Evolutionary conservation across 768 basidiomycete genomes (phyloP).

Genomic region (Calvatia gigantea): DNA sequence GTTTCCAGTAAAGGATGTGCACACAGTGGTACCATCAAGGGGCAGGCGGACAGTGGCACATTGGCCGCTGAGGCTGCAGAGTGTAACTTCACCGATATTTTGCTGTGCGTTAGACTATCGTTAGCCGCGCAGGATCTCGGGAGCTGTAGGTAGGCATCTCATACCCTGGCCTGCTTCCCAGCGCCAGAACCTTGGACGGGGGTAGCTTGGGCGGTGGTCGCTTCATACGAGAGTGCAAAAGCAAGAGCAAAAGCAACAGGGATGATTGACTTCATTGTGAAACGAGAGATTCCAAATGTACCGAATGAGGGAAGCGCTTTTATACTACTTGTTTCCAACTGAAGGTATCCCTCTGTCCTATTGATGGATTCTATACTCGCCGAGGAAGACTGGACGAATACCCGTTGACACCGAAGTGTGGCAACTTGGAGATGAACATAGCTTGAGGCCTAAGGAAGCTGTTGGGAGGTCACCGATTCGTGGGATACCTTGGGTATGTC

Average conservation of each 20-base stretch:
- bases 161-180: no score
- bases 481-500: neutral
- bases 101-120: neutral
- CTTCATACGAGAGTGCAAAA: neutral
- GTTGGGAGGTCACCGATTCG: neutral
- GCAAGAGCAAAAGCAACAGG: neutral
- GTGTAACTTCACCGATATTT: neutral
- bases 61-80: neutral
- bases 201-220: neutral
- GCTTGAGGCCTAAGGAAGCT: neutral
- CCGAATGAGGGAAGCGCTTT: neutral
- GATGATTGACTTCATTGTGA: neutral
- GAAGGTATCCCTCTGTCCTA: neutral
- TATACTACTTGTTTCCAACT: neutral
- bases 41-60: neutral
- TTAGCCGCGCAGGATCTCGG: neutral
- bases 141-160: neutral
- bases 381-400: no score
- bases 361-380: neutral
- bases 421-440: no score
- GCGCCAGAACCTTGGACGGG: no score
- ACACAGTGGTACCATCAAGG: neutral
- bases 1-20: neutral
- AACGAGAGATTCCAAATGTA: neutral
- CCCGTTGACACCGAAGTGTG: no score